phyloP scores from a whole-genome alignment of 1,139 yeast genomes.

The Pichia inconspicua region DNA sequence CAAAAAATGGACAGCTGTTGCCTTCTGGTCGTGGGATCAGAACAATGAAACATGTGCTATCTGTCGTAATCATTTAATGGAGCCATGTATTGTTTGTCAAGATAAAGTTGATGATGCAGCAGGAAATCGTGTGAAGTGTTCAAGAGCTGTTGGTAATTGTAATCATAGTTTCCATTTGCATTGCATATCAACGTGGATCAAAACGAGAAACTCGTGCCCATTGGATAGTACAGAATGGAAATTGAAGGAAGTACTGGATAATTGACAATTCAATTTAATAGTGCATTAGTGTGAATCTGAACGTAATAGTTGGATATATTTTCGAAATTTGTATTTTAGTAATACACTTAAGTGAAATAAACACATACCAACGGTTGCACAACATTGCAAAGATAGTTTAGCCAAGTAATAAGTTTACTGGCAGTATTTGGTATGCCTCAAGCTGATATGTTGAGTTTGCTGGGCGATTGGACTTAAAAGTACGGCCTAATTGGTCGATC shows the following conservation, averaged over 20 bases:
- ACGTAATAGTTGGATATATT: neutral
- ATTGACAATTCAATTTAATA: neutral
- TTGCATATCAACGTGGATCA: constrained; percentile 93
- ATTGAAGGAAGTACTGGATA: constrained; percentile 51
- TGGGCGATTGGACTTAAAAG: no score
- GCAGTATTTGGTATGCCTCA: no score
- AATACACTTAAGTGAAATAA: no score
- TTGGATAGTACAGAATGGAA: constrained; percentile 94
- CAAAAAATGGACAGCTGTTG: constrained; percentile 95
- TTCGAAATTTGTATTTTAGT: neutral
- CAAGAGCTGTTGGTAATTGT: constrained; percentile 96
- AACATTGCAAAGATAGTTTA: no score
- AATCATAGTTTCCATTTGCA: constrained; percentile 93
- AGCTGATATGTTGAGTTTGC: no score
- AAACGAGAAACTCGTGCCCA: constrained; percentile 96
- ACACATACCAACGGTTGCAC: no score
- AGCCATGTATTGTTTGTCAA: constrained; percentile 88
- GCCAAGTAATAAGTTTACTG: no score
- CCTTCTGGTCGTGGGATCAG: constrained; percentile 98
- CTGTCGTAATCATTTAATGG: constrained; percentile 97
- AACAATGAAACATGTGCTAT: constrained; percentile 93
- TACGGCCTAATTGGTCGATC: no score
- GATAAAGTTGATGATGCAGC: constrained; percentile 27
- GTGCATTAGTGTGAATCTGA: neutral
- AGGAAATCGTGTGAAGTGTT: constrained; percentile 65